Conservation (phyloP, 441 rosid genomes). For the Breynia disticha region DNA sequence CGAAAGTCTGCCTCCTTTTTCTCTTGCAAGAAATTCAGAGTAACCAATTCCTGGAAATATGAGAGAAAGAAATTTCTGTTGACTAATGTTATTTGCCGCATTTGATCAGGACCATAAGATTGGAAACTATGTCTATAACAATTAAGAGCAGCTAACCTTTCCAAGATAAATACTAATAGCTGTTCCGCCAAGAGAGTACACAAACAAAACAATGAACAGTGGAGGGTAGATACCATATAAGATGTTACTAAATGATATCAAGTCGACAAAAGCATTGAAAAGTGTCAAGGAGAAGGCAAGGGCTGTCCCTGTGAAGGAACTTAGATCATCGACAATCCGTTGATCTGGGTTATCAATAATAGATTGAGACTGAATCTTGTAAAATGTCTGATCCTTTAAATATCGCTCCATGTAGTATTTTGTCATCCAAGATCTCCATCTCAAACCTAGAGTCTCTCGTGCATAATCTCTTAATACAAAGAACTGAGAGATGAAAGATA, state of each 20-base stretch:
- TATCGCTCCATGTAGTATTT: constrained; percentile 77
- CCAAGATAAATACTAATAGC: constrained; percentile 76
- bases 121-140: not conserved
- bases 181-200: constrained; percentile 81
- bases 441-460: constrained; percentile 57
- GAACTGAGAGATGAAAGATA: constrained; percentile 33
- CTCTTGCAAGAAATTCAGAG: constrained; percentile 91
- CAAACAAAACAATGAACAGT: constrained; percentile 66
- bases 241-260: constrained; percentile 91
- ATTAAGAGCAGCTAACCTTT: constrained; percentile 39
- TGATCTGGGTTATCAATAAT: constrained; percentile 92
- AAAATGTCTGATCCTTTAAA: constrained; percentile 58
- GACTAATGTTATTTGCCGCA: not conserved
- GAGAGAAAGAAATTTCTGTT: constrained; percentile 2
- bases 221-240: constrained; percentile 88
- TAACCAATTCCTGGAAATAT: constrained; percentile 60
- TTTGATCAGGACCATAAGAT: not conserved
- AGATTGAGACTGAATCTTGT: constrained; percentile 90
- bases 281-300: constrained; percentile 76
- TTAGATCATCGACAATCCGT: constrained; percentile 85
- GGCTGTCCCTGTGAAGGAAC: constrained; percentile 81
- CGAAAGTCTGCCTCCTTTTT: constrained; percentile 97
- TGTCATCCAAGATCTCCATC: constrained; percentile 99
- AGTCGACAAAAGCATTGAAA: constrained; percentile 75
- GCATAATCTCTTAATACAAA: constrained; percentile 92